These are phyloP conservation scores for Polyrhizophydium stewartii DNA, from an alignment of 371 early-diverging fungal genomes.

Conservation along the genomic window DNA sequence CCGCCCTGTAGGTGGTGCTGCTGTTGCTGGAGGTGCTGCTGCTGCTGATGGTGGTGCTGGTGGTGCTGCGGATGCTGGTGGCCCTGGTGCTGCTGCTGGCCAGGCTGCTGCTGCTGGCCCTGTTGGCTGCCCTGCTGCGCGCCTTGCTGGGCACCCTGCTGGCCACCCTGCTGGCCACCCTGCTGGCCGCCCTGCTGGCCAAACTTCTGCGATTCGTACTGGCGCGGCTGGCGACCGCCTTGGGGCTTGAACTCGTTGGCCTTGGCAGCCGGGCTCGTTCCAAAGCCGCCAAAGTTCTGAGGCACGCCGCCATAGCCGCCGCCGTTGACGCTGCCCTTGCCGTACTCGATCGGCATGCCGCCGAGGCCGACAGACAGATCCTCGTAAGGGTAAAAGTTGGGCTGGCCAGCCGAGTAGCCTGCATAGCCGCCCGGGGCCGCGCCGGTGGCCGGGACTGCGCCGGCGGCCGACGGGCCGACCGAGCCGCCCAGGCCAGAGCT, in stretches of 20 bases:
- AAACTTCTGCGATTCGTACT: conserved; percentile 2
- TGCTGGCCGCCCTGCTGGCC: conserved; percentile 6
- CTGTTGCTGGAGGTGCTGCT: conserved; percentile 12
- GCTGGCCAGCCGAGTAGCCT: background rate
- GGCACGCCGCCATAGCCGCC: background rate
- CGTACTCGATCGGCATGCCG: background rate
- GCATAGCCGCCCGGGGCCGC: background rate
- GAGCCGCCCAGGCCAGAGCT: background rate
- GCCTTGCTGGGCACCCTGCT: conserved; percentile 5
- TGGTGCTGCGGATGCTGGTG: conserved; percentile 5
- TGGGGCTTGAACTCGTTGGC: conserved; percentile 1
- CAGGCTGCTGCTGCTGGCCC: background rate
- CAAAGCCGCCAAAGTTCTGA: conserved; percentile 3
- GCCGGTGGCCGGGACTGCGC: background rate
- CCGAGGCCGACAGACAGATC: background rate
- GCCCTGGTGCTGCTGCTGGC: background rate
- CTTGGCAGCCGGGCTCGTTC: background rate
- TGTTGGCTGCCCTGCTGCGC: conserved; percentile 6
- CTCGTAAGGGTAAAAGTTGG: background rate
- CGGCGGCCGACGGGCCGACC: background rate
- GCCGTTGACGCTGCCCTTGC: background rate
- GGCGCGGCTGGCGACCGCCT: background rate
- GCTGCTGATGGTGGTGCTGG: background rate
- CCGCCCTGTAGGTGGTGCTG: conserved; percentile 10
- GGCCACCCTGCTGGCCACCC: conserved; percentile 7